Evolutionary conservation across 257 asterid genomes (phyloP), one percentile per base, ranked within the genome.

Genomic region (Petunia secreta): DNA sequence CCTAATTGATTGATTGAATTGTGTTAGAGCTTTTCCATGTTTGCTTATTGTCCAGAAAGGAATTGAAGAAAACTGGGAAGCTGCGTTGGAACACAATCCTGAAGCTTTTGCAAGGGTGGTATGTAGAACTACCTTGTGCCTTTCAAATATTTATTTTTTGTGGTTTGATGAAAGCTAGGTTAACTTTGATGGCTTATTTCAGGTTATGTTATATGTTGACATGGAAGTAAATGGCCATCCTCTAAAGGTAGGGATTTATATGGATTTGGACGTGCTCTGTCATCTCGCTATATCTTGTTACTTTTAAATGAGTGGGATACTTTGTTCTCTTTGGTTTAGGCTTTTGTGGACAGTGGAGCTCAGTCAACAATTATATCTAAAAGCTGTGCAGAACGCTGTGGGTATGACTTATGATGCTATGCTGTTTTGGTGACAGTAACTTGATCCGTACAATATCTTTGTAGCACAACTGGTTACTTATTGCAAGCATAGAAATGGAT

Each of bases 191-290:
- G 62, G 15, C 54, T 58, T 66, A 73, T 86, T 83, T 63, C 91
- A 96, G 99, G 94, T 94, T 67, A 96, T 96, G 99, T 82, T 96
- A 89, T 96, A 94, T 75, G 99, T 96, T 77, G 99, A 96, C 90
- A 94, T 96, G 99, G 99, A 96, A 87, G 99, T 96, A 63, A 94
- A 96, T 87, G 97, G 99, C 9, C 91, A 92, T 44, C 98, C 99
- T 11, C 3, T 96, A 86, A 96, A 96, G 97, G 98, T 95, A 89
- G 78, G 75, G 64, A 39, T 75, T 44, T 80, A 1, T 25, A 25
- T 59, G 34, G 62, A 78, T 62, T 77, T 78, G 52, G 38, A 46
- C 46, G 37, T 50, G 62, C 16, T 79, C 36, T 60, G 25, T 46
- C 58, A n/a, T 34, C 48, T 79, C 14, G 60, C 48, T 79, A 48